Conservation (phyloP, 805 yeast species). For the Tetrapisispora fleetii region DNA sequence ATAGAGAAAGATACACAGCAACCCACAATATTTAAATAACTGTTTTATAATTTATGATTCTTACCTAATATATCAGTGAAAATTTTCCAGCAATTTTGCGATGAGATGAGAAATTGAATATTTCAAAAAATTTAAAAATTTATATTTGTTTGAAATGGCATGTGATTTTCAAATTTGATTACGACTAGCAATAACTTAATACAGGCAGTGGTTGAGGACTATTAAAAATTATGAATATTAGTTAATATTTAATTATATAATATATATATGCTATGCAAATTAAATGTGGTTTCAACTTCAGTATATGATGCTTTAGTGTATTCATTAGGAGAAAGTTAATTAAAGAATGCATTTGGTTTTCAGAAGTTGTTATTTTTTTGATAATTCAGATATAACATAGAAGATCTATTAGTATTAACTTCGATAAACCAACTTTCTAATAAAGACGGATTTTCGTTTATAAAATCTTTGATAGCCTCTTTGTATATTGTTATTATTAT, state of each 20-base stretch:
- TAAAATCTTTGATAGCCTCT: conserved; percentile 5
- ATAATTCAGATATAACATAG: conserved; percentile 12
- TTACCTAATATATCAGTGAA: no score
- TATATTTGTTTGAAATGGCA: background rate
- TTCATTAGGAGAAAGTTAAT: no score
- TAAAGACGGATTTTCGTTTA: conserved; percentile 1
- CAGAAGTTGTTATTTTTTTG: conserved; percentile 1
- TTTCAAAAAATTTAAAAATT: background rate
- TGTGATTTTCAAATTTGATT: background rate
- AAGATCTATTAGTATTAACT: conserved; percentile 5
- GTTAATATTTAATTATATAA: no score
- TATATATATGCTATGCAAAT: no score
- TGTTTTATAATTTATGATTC: no score
- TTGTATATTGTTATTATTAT: conserved; percentile 11
- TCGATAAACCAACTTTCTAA: conserved; percentile 19
- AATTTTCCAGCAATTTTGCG: background rate
- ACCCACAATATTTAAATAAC: no score
- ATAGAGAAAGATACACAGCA: no score
- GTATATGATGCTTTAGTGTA: no score
- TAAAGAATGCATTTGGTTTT: no score
- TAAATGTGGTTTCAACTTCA: no score
- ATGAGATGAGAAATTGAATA: background rate
- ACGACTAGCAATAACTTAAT: no score
- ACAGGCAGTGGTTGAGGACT: background rate
- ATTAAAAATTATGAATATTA: no score